Percentiles rank a stretch among this genome's conserved stretches.
These are phyloP conservation scores for Lyophyllum shimeji DNA, from an alignment of 768 basidiomycete genomes.

Conservation along the genomic window DNA sequence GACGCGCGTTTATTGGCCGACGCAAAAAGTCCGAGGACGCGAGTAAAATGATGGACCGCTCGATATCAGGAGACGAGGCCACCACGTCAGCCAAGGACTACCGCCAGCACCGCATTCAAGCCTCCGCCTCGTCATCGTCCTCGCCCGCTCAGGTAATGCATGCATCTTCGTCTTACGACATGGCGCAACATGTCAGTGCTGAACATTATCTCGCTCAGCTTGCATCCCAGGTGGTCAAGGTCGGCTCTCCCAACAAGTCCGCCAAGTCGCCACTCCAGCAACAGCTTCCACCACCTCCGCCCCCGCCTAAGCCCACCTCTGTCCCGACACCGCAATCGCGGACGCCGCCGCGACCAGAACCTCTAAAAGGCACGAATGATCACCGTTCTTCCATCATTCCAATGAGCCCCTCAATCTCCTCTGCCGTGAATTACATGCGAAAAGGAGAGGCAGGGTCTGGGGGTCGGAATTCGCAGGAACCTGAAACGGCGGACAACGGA, in stretches of 20 bases:
- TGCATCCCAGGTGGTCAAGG: conserved; percentile 47
- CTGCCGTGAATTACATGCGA: conserved; percentile 56
- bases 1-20: conserved; percentile 55
- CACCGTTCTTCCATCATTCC: conserved; percentile 53
- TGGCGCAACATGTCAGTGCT: conserved; percentile 17
- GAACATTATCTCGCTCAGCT: conserved; percentile 40
- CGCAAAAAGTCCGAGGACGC: conserved; percentile 58
- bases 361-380: conserved; percentile 21
- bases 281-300: conserved; percentile 13
- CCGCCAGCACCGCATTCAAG: conserved; percentile 18
- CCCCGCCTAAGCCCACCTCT: conserved; percentile 19
- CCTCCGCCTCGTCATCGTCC: conserved; percentile 24
- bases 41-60: conserved; percentile 19
- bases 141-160: conserved; percentile 22
- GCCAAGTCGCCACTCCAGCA: conserved; percentile 6
- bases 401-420: conserved; percentile 55
- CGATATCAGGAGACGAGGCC: conserved; percentile 1
- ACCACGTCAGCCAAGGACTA: background rate
- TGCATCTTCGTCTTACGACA: conserved; percentile 2
- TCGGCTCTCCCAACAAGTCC: conserved; percentile 6
- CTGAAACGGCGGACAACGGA: conserved; percentile 10
- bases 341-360: conserved; percentile 3
- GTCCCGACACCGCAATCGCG: background rate
- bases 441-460: conserved; percentile 33
- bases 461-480: conserved; percentile 25